Percentiles rank a stretch among this genome's conserved stretches.
These are phyloP conservation scores for Eucalyptus pumila DNA, from an alignment of 345 rosid species.

Conservation along the genomic window DNA sequence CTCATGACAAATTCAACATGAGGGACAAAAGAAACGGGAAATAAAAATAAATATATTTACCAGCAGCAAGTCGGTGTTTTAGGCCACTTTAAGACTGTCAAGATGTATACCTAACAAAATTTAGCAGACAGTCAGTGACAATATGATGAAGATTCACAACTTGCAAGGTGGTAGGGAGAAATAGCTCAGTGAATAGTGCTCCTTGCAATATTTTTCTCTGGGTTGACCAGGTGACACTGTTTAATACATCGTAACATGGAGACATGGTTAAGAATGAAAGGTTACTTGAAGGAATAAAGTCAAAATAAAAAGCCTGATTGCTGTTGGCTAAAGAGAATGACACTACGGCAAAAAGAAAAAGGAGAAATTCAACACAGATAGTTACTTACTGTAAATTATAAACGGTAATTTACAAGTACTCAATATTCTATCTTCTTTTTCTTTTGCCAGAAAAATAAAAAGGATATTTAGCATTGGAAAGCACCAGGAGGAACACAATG, in stretches of 20 bases:
- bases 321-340: background rate
- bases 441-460: background rate
- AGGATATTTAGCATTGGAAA: background rate
- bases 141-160: background rate
- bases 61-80: constrained; percentile 92
- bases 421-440: background rate
- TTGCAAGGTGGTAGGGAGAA: background rate
- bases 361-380: background rate
- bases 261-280: background rate
- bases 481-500: too few relatives aligned
- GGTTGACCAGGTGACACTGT: background rate
- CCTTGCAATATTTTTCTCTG: background rate
- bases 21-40: background rate
- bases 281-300: background rate
- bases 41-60: constrained; percentile 16
- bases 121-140: background rate
- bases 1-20: background rate
- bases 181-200: background rate
- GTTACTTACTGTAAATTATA: background rate
- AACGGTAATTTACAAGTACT: background rate
- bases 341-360: background rate
- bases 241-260: background rate
- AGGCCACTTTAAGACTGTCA: constrained; percentile 79
- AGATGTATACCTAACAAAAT: constrained; percentile 63
- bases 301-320: background rate